Conservation (phyloP, 2,329 filamentous ascomycete genomes). For the Colletotrichum sp. region DNA sequence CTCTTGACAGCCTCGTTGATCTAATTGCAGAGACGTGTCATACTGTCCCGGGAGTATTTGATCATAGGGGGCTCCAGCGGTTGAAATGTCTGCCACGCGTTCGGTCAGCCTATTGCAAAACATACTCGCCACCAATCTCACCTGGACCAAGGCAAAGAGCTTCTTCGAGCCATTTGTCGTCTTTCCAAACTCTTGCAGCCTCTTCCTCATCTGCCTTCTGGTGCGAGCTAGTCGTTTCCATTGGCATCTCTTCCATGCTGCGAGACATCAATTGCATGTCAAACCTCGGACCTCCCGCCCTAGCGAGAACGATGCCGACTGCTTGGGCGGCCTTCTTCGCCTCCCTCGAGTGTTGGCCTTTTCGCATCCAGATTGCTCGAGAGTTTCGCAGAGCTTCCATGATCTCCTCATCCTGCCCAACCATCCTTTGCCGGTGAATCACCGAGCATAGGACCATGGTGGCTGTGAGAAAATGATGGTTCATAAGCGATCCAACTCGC, state of each 20-base stretch:
- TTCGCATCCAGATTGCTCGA: neutral
- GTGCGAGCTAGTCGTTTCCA: neutral
- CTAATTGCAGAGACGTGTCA: neutral
- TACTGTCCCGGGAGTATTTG: neutral
- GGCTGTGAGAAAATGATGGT: conserved; percentile 28
- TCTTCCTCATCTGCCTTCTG: fast-evolving
- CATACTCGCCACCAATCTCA: neutral
- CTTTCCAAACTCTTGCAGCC: neutral
- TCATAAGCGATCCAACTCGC: conserved; percentile 6
- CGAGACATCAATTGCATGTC: neutral
- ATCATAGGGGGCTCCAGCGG: fast-evolving
- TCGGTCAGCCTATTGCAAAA: neutral
- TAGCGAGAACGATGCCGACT: conserved; percentile 1
- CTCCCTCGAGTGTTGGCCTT: neutral
- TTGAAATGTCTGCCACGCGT: neutral
- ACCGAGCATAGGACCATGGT: conserved; percentile 25
- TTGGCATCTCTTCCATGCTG: neutral
- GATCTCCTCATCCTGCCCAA: neutral
- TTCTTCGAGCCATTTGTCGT: neutral
- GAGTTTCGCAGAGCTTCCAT: neutral
- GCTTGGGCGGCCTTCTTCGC: neutral
- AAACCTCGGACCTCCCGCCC: neutral
- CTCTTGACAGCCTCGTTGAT: neutral
- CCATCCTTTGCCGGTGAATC: neutral
- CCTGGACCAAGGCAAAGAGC: neutral